Evolutionary conservation across 164 flowering plant genomes (phyloP).

Genomic region (Nymphaea colorata): DNA sequence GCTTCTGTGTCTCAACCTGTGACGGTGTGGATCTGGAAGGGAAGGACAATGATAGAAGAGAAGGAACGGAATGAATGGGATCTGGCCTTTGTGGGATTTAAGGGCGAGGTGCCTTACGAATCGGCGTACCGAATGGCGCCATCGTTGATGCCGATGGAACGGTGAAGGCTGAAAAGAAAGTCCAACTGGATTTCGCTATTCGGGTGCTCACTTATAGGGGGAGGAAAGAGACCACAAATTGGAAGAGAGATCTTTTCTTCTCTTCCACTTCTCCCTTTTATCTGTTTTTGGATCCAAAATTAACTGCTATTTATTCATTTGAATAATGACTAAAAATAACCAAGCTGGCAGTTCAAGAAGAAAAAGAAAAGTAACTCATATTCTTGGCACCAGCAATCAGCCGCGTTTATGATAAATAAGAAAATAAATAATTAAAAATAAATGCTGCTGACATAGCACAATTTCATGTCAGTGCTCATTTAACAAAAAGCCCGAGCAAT

Average conservation of each 20-base stretch:
- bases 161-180: not conserved
- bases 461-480: too few relatives aligned
- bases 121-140: not conserved
- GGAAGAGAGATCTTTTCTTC: not conserved
- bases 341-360: not conserved
- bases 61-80: not conserved
- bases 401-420: not conserved
- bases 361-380: not conserved
- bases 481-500: too few relatives aligned
- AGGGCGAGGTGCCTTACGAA: not conserved
- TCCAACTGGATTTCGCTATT: not conserved
- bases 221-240: not conserved
- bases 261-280: not conserved
- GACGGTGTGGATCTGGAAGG: not conserved
- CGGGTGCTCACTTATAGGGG: not conserved
- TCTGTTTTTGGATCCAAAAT: not conserved
- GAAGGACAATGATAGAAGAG: not conserved
- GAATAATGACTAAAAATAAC: not conserved
- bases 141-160: not conserved
- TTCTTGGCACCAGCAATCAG: not conserved
- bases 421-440: too few relatives aligned
- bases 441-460: not conserved
- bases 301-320: not conserved
- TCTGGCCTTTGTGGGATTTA: not conserved
- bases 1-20: not conserved